phyloP scores from a whole-genome alignment of 1,284 basidiomycete genomes.

The Cutaneotrichosporon sp. region DNA sequence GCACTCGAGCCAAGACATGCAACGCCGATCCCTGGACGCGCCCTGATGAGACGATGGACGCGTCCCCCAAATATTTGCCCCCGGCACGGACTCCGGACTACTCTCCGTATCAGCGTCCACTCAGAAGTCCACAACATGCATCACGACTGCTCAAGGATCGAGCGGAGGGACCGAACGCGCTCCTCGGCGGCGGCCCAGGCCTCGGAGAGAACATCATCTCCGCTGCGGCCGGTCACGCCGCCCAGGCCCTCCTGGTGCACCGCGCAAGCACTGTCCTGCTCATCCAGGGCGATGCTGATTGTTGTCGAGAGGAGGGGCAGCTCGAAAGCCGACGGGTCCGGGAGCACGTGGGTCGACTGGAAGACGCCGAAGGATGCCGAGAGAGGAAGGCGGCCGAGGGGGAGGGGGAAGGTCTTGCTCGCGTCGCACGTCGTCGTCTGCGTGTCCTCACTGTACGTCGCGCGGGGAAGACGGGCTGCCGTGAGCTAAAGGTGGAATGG shows the following conservation, averaged over 20 bases:
- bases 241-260: slow-evolving; percentile 61
- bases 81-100: not conserved
- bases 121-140: not conserved
- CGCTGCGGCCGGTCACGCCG: slow-evolving; percentile 56
- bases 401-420: slow-evolving; percentile 55
- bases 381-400: slow-evolving; percentile 60
- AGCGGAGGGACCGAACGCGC: slow-evolving; percentile 36
- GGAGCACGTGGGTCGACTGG: slow-evolving; percentile 70
- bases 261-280: slow-evolving; percentile 57
- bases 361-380: slow-evolving; percentile 79
- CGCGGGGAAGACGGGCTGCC: slow-evolving; percentile 71
- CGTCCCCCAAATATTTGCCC: not conserved
- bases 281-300: slow-evolving; percentile 67
- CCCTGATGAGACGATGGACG: slow-evolving; percentile 4
- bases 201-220: slow-evolving; percentile 38
- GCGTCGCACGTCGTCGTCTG: slow-evolving; percentile 68
- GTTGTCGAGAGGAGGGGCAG: slow-evolving; percentile 75
- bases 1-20: not conserved
- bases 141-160: slow-evolving; percentile 13
- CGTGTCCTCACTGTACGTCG: slow-evolving; percentile 69
- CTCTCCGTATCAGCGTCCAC: not conserved
- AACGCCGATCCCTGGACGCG: not conserved
- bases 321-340: slow-evolving; percentile 88
- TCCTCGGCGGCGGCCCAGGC: slow-evolving; percentile 44
- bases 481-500: not conserved